These are phyloP conservation scores for Diplodia corticola DNA, from an alignment of 2,329 filamentous ascomycete species.

Conservation along the genomic window DNA sequence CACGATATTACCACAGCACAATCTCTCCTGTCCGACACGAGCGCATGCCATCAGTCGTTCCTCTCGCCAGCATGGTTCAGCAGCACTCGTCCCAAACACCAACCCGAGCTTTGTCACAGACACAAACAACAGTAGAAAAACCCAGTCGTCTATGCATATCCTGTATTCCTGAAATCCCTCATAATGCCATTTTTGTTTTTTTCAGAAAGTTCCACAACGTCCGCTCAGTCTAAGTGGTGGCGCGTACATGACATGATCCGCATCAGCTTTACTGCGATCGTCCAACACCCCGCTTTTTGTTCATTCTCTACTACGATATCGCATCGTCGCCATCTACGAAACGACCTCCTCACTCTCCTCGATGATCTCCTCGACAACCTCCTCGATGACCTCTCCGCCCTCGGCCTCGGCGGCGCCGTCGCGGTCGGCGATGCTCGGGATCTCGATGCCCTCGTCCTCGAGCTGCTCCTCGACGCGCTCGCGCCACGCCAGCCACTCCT, in stretches of 20 bases:
- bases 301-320: not conserved
- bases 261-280: not conserved
- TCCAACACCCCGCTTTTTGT: not conserved
- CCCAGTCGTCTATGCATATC: not conserved
- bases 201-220: not conserved
- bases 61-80: no score
- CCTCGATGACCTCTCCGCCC: constrained; percentile 60
- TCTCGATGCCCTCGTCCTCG: constrained; percentile 56
- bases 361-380: constrained; percentile 85
- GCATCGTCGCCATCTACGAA: no score
- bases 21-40: no score
- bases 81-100: no score
- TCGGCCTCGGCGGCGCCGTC: constrained; percentile 50
- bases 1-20: no score
- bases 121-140: not conserved
- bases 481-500: constrained; percentile 89
- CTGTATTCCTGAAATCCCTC: not conserved
- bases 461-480: constrained; percentile 71
- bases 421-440: constrained; percentile 52
- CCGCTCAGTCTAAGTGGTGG: not conserved
- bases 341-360: constrained; percentile 85
- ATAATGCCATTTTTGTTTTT: not conserved
- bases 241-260: not conserved
- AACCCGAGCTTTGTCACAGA: no score
- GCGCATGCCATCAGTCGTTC: no score